A percentile compares a stretch with the other conserved stretches of the same genome.
phyloP scores from a whole-genome alignment of 2,329 filamentous ascomycete genomes.

The Emericellopsis cladophorae region DNA sequence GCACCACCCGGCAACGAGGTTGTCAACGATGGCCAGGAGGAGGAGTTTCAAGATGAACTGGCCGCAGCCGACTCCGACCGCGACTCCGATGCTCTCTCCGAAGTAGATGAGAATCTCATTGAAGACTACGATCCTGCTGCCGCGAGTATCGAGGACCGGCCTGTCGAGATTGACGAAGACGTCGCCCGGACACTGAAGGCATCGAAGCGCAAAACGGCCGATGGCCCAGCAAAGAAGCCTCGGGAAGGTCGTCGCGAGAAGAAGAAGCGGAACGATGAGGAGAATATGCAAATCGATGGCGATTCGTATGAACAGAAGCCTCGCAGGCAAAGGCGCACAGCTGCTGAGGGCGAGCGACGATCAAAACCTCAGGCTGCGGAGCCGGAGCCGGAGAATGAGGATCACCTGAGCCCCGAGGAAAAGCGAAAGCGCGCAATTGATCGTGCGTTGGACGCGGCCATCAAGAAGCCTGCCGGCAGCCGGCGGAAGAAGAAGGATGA shows the following conservation, averaged over 20 bases:
- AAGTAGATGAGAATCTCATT: slow-evolving; percentile 59
- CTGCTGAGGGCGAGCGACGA: slow-evolving; percentile 31
- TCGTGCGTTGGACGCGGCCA: slow-evolving; percentile 73
- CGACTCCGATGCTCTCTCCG: slow-evolving; percentile 49
- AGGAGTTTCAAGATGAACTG: slow-evolving; percentile 25
- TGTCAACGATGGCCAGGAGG: slow-evolving; percentile 27
- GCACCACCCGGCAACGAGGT: slow-evolving; percentile 18
- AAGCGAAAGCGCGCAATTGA: slow-evolving; percentile 74
- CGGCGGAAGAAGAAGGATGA: slow-evolving; percentile 77
- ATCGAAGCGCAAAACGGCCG: slow-evolving; percentile 51
- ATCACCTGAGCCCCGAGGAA: slow-evolving; percentile 72
- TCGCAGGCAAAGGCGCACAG: slow-evolving; percentile 33
- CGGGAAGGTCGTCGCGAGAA: slow-evolving; percentile 62
- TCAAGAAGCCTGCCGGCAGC: slow-evolving; percentile 58
- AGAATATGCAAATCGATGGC: slow-evolving; percentile 32
- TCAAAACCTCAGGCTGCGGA: slow-evolving; percentile 28
- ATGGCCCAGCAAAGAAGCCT: slow-evolving; percentile 59
- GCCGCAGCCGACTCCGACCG: slow-evolving; percentile 34
- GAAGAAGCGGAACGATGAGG: slow-evolving; percentile 38
- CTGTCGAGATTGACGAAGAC: slow-evolving; percentile 56
- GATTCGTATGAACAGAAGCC: slow-evolving; percentile 28
- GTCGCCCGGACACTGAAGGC: slow-evolving; percentile 51
- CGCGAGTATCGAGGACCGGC: slow-evolving; percentile 49
- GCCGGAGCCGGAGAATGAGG: slow-evolving; percentile 58
- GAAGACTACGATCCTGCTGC: slow-evolving; percentile 56